Evolutionary conservation across 2,329 filamentous ascomycete species (phyloP).

Genomic region (Phoma sp.): DNA sequence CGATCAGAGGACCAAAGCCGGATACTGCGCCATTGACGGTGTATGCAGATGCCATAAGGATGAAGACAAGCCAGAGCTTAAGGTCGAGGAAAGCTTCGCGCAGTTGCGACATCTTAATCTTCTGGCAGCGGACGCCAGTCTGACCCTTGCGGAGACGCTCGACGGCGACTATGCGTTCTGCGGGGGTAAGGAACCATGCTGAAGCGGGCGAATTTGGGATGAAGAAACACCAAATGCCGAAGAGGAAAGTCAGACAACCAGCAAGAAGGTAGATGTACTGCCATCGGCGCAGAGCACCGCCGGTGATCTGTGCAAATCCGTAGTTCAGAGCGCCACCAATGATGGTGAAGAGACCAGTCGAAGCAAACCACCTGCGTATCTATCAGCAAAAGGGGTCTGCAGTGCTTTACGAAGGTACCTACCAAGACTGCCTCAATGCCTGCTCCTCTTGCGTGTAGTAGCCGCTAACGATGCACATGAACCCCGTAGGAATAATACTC

Average conservation of each 20-base stretch:
- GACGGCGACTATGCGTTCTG: constrained; percentile 66
- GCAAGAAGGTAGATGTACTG: constrained; percentile 74
- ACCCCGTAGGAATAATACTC: constrained; percentile 63
- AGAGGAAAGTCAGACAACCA: constrained; percentile 61
- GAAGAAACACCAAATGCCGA: constrained; percentile 72
- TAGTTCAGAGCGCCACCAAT: constrained; percentile 45
- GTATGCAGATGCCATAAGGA: constrained; percentile 61
- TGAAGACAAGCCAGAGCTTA: constrained; percentile 51
- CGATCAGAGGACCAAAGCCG: constrained; percentile 49
- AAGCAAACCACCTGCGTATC: constrained; percentile 64
- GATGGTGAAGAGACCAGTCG: constrained; percentile 53
- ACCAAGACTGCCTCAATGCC: constrained; percentile 63
- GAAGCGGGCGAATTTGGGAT: constrained; percentile 71
- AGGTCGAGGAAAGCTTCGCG: constrained; percentile 57
- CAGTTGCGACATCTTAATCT: constrained; percentile 61
- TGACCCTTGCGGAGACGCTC: constrained; percentile 57
- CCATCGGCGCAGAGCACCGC: constrained; percentile 60
- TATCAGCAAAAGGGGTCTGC: background rate
- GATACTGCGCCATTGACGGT: constrained; percentile 59
- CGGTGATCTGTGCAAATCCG: constrained; percentile 49
- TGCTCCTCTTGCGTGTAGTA: constrained; percentile 54
- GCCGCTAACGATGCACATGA: constrained; percentile 60
- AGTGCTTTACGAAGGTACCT: background rate
- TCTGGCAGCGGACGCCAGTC: constrained; percentile 61
- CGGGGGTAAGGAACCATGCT: constrained; percentile 72